phyloP scores from a whole-genome alignment of 495 filamentous ascomycete genomes.

The Pyrenula aspistea region DNA sequence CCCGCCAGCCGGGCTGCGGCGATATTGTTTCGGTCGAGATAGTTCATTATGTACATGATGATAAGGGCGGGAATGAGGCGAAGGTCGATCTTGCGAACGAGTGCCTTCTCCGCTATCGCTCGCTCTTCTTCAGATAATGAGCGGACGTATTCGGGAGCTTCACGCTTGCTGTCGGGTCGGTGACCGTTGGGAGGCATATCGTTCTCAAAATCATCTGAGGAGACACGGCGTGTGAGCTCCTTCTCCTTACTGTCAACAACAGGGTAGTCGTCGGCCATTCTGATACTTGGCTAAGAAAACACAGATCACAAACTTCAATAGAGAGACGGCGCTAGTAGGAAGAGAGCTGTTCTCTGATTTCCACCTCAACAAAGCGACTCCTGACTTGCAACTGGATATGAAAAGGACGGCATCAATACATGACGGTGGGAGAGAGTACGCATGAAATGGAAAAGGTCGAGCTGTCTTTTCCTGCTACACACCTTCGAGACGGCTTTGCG shows the following conservation, averaged over 20 bases:
- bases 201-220: background rate
- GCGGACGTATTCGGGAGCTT: constrained; percentile 39
- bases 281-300: no score
- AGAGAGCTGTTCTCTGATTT: no score
- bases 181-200: background rate
- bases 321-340: no score
- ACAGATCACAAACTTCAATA: no score
- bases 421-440: no score
- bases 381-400: no score
- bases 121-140: constrained; percentile 37
- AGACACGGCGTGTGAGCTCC: background rate
- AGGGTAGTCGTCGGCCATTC: background rate
- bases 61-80: constrained; percentile 50
- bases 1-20: constrained; percentile 40
- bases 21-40: constrained; percentile 59
- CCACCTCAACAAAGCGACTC: no score
- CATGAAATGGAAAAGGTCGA: no score
- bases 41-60: constrained; percentile 72
- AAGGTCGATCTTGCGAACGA: constrained; percentile 54
- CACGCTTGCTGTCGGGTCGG: constrained; percentile 1
- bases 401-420: no score
- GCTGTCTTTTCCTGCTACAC: no score
- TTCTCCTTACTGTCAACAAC: background rate
- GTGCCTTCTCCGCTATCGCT: constrained; percentile 27
- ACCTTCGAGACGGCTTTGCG: background rate